Conservation (phyloP, 2,329 filamentous ascomycete genomes). For the Plenodomus lindquistii region DNA sequence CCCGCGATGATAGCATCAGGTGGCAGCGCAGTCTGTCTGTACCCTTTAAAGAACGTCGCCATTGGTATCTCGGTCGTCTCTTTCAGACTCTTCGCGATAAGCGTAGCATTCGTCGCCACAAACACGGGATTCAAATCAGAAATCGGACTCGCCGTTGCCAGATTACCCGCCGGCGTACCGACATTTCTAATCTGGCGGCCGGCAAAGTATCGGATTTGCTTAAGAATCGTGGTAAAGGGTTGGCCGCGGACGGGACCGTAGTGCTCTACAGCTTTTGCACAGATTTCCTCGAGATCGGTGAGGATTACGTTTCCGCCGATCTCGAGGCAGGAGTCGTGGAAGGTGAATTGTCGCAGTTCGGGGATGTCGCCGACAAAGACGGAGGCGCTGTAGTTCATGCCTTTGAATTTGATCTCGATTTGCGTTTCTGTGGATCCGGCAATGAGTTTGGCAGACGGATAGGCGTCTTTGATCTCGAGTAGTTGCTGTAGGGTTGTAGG, state of each 20-base stretch:
- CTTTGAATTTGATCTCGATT: slow-evolving; percentile 98
- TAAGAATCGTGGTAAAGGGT: slow-evolving; percentile 86
- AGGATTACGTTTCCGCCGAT: slow-evolving; percentile 91
- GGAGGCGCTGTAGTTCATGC: slow-evolving; percentile 83
- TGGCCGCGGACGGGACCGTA: slow-evolving; percentile 76
- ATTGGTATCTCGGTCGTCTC: slow-evolving; percentile 86
- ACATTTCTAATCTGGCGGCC: slow-evolving; percentile 95
- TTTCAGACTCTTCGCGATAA: slow-evolving; percentile 77
- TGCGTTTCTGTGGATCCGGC: slow-evolving; percentile 96
- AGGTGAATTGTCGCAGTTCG: slow-evolving; percentile 79
- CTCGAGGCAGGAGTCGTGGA: slow-evolving; percentile 81
- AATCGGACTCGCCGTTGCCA: slow-evolving; percentile 93
- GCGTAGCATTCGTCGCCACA: slow-evolving; percentile 79
- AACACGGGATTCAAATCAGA: slow-evolving; percentile 95
- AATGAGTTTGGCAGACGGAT: slow-evolving; percentile 89
- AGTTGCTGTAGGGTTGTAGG: slow-evolving; percentile 86
- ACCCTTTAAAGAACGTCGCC: slow-evolving; percentile 89
- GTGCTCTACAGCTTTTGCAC: slow-evolving; percentile 74
- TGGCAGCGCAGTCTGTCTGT: slow-evolving; percentile 80
- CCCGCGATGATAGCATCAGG: slow-evolving; percentile 82
- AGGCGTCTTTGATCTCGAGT: slow-evolving; percentile 84
- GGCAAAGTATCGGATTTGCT: slow-evolving; percentile 93
- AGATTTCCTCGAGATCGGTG: slow-evolving; percentile 87
- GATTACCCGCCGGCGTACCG: slow-evolving; percentile 92
- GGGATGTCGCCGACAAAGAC: slow-evolving; percentile 93